Evolutionary conservation across 495 filamentous ascomycete genomes (phyloP).

Genomic region (Copromyces sp.): DNA sequence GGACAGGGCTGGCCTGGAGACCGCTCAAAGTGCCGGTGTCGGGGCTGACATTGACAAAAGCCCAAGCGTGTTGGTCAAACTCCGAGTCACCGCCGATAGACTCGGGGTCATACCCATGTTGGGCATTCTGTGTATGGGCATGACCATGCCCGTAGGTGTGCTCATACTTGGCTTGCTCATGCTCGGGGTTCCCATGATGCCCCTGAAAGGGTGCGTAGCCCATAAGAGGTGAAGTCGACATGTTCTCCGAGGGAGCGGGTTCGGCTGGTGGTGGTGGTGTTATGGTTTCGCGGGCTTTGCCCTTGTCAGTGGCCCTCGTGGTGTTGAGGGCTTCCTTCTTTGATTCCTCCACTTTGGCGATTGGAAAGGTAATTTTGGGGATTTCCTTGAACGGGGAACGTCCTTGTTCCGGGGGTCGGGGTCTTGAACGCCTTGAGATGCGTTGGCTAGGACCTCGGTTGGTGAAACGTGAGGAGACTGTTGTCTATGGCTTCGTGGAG

Average conservation of each 20-base stretch:
- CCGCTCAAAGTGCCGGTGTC: neutral
- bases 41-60: neutral
- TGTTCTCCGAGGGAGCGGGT: neutral
- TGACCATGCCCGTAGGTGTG: neutral
- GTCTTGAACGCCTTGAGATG: neutral
- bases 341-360: neutral
- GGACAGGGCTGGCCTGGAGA: neutral
- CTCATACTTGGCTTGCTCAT: neutral
- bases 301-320: neutral
- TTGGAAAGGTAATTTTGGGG: neutral
- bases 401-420: neutral
- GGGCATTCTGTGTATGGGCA: constrained; percentile 26
- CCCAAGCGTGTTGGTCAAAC: neutral
- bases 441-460: neutral
- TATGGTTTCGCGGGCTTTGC: neutral
- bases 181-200: neutral
- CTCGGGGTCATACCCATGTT: neutral
- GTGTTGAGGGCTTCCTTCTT: neutral
- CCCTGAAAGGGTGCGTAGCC: neutral
- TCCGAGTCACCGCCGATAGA: neutral
- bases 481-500: neutral
- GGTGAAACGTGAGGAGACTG: neutral
- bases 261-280: neutral
- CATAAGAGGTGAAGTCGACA: neutral
- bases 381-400: neutral